Evolutionary conservation across 805 yeast species (phyloP).

Genomic region (Candida ipomoeae): DNA sequence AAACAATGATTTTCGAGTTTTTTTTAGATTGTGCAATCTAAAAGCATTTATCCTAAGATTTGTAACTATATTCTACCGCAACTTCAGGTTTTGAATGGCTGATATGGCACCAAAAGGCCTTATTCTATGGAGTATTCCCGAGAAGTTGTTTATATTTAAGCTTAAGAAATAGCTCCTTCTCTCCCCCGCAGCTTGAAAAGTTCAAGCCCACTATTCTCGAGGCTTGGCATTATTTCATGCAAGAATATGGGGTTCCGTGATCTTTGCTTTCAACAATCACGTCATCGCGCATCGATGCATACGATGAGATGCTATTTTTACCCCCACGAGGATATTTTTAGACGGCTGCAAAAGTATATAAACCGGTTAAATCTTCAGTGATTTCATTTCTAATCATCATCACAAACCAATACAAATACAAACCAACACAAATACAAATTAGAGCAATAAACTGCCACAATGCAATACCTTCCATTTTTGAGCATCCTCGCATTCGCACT

Average conservation of each 20-base stretch:
- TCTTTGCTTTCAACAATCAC: neutral
- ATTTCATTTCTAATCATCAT: neutral
- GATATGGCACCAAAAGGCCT: too few species aligned
- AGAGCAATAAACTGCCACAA: neutral
- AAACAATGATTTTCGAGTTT: too few species aligned
- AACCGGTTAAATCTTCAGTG: too few species aligned
- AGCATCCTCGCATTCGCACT: neutral
- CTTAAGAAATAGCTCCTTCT: too few species aligned
- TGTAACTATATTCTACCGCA: too few species aligned
- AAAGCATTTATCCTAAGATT: too few species aligned
- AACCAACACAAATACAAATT: neutral
- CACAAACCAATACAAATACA: neutral
- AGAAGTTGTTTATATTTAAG: too few species aligned
- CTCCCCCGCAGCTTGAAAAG: too few species aligned
- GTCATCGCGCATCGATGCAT: neutral
- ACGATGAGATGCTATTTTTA: neutral
- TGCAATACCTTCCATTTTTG: neutral
- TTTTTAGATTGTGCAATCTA: too few species aligned
- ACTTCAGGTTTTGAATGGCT: too few species aligned
- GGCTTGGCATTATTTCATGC: neutral
- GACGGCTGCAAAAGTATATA: neutral
- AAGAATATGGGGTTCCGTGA: neutral
- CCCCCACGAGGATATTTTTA: neutral
- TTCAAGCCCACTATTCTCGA: neutral
- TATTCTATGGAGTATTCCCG: too few species aligned